Evolutionary conservation across 73 alveolate species (phyloP).

Genomic region (Paramecium caudatum): DNA sequence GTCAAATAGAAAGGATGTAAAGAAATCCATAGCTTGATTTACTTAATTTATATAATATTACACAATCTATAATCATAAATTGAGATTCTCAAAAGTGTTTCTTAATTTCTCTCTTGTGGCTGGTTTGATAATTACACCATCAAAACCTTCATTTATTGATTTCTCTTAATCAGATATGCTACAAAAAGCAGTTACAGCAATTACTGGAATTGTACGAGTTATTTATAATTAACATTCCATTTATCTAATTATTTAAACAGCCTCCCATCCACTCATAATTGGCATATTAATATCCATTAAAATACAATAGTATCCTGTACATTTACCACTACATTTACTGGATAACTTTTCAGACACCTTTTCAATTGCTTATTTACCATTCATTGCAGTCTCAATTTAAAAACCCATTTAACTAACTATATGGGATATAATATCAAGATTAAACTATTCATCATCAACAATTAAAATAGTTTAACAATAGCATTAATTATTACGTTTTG

Average conservation of each 20-base stretch:
- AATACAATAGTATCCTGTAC: neutral
- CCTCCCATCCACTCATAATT: slow-evolving; percentile 59
- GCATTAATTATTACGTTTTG: neutral
- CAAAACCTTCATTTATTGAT: slow-evolving; percentile 39
- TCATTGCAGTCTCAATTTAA: slow-evolving; percentile 34
- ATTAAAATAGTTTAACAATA: slow-evolving; percentile 17
- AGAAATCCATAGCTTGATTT: neutral
- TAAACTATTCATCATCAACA: slow-evolving; percentile 58
- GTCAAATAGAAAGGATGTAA: slow-evolving; percentile 34
- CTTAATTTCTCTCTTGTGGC: slow-evolving; percentile 12
- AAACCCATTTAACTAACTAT: neutral
- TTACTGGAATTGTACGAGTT: slow-evolving; percentile 22
- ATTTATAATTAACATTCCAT: slow-evolving; percentile 54
- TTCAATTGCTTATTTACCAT: slow-evolving; percentile 37
- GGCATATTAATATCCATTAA: slow-evolving; percentile 61
- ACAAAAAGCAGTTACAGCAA: slow-evolving; percentile 63
- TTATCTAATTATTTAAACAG: slow-evolving; percentile 49
- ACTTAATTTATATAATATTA: neutral
- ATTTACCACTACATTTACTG: slow-evolving; percentile 44
- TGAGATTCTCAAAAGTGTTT: slow-evolving; percentile 11
- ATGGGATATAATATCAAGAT: neutral
- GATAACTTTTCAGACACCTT: slow-evolving; percentile 1
- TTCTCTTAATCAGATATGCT: slow-evolving; percentile 39
- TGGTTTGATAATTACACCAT: slow-evolving; percentile 39
- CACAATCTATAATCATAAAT: slow-evolving; percentile 53